These are phyloP conservation scores for Musa itinerans DNA, from an alignment of 176 grass and related monocot genomes.

Conservation along the genomic window DNA sequence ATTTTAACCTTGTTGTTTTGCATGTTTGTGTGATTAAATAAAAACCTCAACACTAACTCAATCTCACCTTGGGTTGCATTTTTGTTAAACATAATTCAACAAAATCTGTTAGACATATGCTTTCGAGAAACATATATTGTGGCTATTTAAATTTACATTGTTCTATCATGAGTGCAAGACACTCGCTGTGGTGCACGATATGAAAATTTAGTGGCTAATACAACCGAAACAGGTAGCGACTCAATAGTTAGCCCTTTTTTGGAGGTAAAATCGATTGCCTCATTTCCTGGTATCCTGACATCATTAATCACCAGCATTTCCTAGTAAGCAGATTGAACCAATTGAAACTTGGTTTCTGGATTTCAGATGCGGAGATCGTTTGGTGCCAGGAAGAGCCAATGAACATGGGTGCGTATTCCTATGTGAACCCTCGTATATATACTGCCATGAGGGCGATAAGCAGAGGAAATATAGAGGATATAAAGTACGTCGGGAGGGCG, in stretches of 20 bases:
- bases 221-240: too few species aligned
- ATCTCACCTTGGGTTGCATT: background rate
- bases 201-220: too few species aligned
- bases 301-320: background rate
- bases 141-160: too few species aligned
- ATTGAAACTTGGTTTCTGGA: slow-evolving; percentile 9
- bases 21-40: background rate
- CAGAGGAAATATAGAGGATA: slow-evolving; percentile 58
- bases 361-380: slow-evolving; percentile 84
- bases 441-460: slow-evolving; percentile 65
- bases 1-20: background rate
- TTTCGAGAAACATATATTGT: too few species aligned
- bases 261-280: background rate
- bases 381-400: slow-evolving; percentile 99
- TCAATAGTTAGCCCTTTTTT: background rate
- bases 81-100: too few species aligned
- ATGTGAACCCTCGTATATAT: slow-evolving; percentile 58
- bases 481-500: slow-evolving; percentile 77
- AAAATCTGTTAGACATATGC: too few species aligned
- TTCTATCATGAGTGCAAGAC: too few species aligned
- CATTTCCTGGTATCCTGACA: background rate
- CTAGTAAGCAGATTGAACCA: slow-evolving; percentile 1
- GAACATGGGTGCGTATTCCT: slow-evolving; percentile 89
- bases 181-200: too few species aligned
- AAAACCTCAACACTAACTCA: too few species aligned